Base-by-base conservation (phyloP, 257 asterid species). In the Nicotiana benthamiana region DNA sequence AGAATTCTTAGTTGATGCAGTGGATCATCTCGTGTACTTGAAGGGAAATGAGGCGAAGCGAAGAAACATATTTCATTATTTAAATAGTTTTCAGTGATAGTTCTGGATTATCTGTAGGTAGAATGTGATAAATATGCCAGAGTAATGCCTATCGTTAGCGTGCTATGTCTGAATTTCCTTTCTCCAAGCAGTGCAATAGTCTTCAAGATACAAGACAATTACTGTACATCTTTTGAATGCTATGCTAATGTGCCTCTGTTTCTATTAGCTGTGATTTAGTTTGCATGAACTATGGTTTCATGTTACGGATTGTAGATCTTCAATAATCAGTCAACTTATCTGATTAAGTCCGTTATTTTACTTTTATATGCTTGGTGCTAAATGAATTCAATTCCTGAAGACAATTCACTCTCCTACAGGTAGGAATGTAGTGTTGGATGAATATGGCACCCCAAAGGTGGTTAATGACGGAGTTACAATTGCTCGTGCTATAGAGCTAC, bases 381-480 rank as follows among this genome's bases (percentile, higher is more conserved):
- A n/a, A 56, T 56, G 4, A 56, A 56, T 56, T 4, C 40, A 74
- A 15, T 17, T 43, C 34, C 59, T 28, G 9, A 26, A 22, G 24
- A 18, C 22, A 68, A 8, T 34, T 22, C 82, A 36, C 13, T 54
- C 32, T 27, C 65, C 43, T 63, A 65, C 86, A 96, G 99, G 99
- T 82, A 85, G 99, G 80, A 94, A 96, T 82, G 98, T 96, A 27
- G 98, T 96, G 78, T 80, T 96, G 89, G 99, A 96, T 80, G 99
- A 96, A 81, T 94, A 63, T 79, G 99, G 99, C 2, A 40, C 93
- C 79, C 97, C 98, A 8, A 93, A 90, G 91, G 99, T 93, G 75
- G 97, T 93, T 60, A 92, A 93, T 64, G 97, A 92, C 72, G 98
- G 99, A 2, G 97, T 93, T 43, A 93, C 98, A 57, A 95, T 95